Base-by-base conservation (phyloP, 2,329 filamentous ascomycete genomes). In the Westerdykella sp. region DNA sequence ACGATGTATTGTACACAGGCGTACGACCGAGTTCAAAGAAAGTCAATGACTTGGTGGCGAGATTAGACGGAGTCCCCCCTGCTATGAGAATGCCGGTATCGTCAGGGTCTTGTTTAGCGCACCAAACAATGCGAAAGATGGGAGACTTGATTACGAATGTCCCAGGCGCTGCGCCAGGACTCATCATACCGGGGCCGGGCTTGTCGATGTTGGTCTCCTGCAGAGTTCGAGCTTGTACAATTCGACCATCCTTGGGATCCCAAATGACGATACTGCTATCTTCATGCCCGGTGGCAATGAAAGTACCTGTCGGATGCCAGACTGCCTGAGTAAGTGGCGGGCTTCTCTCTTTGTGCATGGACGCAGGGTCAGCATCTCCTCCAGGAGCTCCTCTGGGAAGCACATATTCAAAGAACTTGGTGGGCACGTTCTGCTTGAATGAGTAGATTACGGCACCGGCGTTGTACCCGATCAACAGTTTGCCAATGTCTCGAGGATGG, bases 261-360 rank as follows among this genome's bases (percentile, higher is more conserved):
- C 91, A 98, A 54, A 97, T 85, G 0, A 95, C 91, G 37, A 98
- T 72, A 55, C 87, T 95, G 28, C 85, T 84, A 62, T 98, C 93
- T 43, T 95, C 89, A 60, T 96, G 86, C 1, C 83, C 86, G 0
- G 88, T 95, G 52, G 93, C 63, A 31, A 96, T 71, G 57, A 95
- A 95, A 0, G 87, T 94, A 0, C 90, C 93, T 1, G 87, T 95
- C 0, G 93, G 93, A 69, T 98, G 93, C 90, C 91, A 98, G 13
- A 91, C 66, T 1, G 88, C 90, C 54, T 95, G 86, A 1, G 83
- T 87, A 48, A 97, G 69, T 45, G 77, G 79, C 12, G 91, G 93
- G 54, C 76, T 80, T 40, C 90, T 80, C 46, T 78, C 63, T 12
- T 76, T 76, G 44, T 82, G 79, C 30, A 80, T 69, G 6, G 77